Percentiles rank a stretch among this genome's conserved stretches.
Evolutionary conservation across 352 stramenopile species (phyloP).

Genomic region (Lagenidium giganteum): DNA sequence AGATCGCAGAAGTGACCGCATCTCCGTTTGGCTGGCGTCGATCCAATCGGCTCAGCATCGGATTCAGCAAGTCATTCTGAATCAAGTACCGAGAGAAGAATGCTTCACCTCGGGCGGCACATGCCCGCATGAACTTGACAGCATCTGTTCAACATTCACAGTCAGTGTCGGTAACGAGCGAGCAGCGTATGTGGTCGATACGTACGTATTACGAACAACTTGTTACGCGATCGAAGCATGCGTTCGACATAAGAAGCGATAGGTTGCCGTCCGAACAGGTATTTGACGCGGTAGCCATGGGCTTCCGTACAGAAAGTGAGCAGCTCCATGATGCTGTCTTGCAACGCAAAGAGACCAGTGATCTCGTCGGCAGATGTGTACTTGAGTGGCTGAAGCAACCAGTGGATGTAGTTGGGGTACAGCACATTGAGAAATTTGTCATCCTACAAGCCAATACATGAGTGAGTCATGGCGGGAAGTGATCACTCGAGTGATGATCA

Average conservation of each 20-base stretch:
- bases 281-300: slow-evolving; percentile 84
- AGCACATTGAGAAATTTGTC: slow-evolving; percentile 85
- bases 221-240: slow-evolving; percentile 80
- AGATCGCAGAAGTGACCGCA: slow-evolving; percentile 63
- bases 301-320: slow-evolving; percentile 83
- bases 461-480: not conserved
- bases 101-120: slow-evolving; percentile 61
- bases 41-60: slow-evolving; percentile 46
- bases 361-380: slow-evolving; percentile 38
- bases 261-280: slow-evolving; percentile 76
- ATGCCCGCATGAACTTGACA: slow-evolving; percentile 75
- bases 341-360: slow-evolving; percentile 59
- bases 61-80: slow-evolving; percentile 66
- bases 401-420: slow-evolving; percentile 86
- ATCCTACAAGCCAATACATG: slow-evolving; percentile 28
- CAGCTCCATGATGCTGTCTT: slow-evolving; percentile 81
- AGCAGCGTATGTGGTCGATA: slow-evolving; percentile 3
- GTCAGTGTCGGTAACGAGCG: not conserved
- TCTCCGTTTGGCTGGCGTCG: slow-evolving; percentile 42
- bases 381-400: slow-evolving; percentile 78
- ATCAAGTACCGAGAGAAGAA: slow-evolving; percentile 83
- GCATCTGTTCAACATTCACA: slow-evolving; percentile 31
- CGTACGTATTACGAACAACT: slow-evolving; percentile 79
- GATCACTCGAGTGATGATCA: not conserved
- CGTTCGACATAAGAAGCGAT: slow-evolving; percentile 67